phyloP scores from a whole-genome alignment of 2,329 filamentous ascomycete species.

The Stagonosporopsis chrysanthemi region DNA sequence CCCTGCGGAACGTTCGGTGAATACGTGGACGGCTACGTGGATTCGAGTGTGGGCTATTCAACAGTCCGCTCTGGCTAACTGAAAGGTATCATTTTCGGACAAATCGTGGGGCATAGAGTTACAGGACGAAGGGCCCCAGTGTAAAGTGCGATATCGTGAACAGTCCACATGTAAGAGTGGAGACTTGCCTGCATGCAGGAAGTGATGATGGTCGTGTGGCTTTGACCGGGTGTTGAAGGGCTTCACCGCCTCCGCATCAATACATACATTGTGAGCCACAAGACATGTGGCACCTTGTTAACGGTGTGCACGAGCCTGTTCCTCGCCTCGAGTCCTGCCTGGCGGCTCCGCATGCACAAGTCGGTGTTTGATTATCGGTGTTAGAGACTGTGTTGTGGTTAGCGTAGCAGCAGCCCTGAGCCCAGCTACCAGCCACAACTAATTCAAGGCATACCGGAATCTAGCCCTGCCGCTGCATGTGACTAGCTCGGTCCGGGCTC shows the following conservation, averaged over 20 bases:
- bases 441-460: constrained; percentile 5
- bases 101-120: not conserved
- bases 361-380: not conserved
- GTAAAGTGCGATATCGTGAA: not conserved
- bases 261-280: not conserved
- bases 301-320: constrained; percentile 1
- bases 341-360: not conserved
- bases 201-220: constrained; percentile 1
- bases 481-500: not conserved
- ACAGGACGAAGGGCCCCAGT: not conserved
- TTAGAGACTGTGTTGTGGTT: constrained; percentile 1
- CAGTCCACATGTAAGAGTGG: not conserved
- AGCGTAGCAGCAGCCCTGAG: constrained; percentile 4
- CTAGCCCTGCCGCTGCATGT: constrained; percentile 2
- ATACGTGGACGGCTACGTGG: not conserved
- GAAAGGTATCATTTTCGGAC: constrained; percentile 2
- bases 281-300: constrained; percentile 1
- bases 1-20: not conserved
- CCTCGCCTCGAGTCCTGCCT: constrained; percentile 7
- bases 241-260: constrained; percentile 14
- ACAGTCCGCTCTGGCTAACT: not conserved
- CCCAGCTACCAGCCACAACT: constrained; percentile 13
- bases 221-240: constrained; percentile 4
- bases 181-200: not conserved
- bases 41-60: not conserved